Conservation (phyloP, 768 basidiomycete genomes). For the Boletellus ananiceps region DNA sequence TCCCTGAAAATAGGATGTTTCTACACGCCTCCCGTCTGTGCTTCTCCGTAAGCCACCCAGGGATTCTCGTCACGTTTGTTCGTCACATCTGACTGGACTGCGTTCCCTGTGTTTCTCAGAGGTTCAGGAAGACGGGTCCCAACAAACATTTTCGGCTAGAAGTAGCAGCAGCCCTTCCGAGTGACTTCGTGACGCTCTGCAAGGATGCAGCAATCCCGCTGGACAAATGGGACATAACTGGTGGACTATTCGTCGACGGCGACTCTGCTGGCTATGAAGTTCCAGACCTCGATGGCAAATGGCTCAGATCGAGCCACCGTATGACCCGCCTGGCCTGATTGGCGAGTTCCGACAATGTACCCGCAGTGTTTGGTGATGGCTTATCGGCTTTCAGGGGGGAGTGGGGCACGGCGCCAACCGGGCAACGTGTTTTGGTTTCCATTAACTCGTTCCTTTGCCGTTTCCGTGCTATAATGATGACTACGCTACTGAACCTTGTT, state of each 20-base stretch:
- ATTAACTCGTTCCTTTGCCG: slow-evolving; percentile 7
- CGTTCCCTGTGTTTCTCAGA: slow-evolving; percentile 30
- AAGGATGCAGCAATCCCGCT: slow-evolving; percentile 41
- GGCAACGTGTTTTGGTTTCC: slow-evolving; percentile 18
- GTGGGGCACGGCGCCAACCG: not conserved
- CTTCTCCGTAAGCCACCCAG: slow-evolving; percentile 42
- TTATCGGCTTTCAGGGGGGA: slow-evolving; percentile 8
- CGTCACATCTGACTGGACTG: slow-evolving; percentile 1
- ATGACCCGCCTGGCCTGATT: slow-evolving; percentile 1
- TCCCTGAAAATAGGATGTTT: slow-evolving; percentile 50
- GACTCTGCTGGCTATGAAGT: slow-evolving; percentile 33
- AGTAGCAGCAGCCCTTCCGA: slow-evolving; percentile 54
- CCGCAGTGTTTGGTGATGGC: not conserved
- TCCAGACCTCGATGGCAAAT: slow-evolving; percentile 37
- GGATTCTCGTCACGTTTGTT: not conserved
- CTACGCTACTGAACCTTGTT: slow-evolving; percentile 18
- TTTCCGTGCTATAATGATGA: slow-evolving; percentile 12
- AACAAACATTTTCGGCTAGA: slow-evolving; percentile 49
- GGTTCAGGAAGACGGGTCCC: slow-evolving; percentile 41
- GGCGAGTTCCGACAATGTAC: slow-evolving; percentile 6
- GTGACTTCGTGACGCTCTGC: slow-evolving; percentile 52
- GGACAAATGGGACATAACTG: slow-evolving; percentile 32
- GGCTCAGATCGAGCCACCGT: slow-evolving; percentile 22
- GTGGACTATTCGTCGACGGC: slow-evolving; percentile 47
- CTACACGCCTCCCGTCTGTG: slow-evolving; percentile 58